Evolutionary conservation across 140 eudicot genomes (phyloP).

Genomic region (Ambrosia hybrid): DNA sequence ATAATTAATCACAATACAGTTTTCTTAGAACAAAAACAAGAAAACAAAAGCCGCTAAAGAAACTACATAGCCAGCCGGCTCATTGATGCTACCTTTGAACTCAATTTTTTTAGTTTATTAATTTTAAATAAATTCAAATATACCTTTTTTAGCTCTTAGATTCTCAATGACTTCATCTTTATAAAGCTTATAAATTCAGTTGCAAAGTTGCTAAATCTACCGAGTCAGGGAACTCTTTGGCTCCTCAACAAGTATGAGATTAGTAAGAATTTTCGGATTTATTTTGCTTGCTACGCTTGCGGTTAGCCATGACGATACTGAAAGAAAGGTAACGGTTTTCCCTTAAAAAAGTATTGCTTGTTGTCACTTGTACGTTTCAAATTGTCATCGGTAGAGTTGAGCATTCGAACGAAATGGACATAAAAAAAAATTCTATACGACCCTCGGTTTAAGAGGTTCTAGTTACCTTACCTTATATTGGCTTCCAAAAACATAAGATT

Average conservation of each 20-base stretch:
- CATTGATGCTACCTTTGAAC: constrained; percentile 14
- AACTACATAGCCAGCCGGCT: constrained; percentile 31
- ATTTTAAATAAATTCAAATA: not conserved
- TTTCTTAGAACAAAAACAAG: constrained; percentile 20
- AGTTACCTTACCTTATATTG: too few species aligned
- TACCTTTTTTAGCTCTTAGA: not conserved
- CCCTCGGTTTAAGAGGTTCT: not conserved
- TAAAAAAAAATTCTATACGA: not conserved
- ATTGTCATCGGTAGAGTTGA: not conserved
- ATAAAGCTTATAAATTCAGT: constrained; percentile 10
- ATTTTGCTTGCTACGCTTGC: constrained; percentile 31
- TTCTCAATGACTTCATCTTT: constrained; percentile 22
- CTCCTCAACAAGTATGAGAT: constrained; percentile 25
- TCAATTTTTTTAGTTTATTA: not conserved
- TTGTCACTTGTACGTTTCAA: not conserved
- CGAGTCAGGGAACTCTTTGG: not conserved
- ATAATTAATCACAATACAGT: not conserved
- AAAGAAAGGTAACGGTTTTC: constrained; percentile 38
- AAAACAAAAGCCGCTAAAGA: constrained; percentile 37
- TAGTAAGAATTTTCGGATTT: constrained; percentile 19
- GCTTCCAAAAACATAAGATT: not conserved
- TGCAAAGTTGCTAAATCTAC: not conserved
- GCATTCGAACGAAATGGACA: not conserved
- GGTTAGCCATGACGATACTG: constrained; percentile 35
- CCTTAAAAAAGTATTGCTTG: too few species aligned